phyloP scores from a whole-genome alignment of 2,329 filamentous ascomycete genomes.

The Microsporum audouinii region DNA sequence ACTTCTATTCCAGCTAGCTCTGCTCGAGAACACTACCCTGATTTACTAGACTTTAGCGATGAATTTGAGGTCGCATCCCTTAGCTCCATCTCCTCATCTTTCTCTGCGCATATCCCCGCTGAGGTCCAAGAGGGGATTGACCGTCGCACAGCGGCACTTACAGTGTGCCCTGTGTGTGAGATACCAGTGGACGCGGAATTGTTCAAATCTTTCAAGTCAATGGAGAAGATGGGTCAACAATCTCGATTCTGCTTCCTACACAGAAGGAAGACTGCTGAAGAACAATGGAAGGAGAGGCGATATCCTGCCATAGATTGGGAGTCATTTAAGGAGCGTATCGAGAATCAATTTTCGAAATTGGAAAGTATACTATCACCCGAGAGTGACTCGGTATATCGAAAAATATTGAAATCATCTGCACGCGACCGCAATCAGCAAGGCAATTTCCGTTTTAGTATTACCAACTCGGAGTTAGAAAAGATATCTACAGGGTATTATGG shows the following conservation, averaged over 20 bases:
- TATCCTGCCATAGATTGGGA: conserved; percentile 67
- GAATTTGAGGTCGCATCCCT: conserved; percentile 19
- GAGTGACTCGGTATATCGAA: conserved; percentile 48
- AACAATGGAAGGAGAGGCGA: conserved; percentile 40
- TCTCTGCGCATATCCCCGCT: conserved; percentile 15
- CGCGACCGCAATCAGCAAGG: conserved; percentile 34
- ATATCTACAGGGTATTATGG: conserved; percentile 76
- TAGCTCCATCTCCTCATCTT: conserved; percentile 20
- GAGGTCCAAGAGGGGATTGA: conserved; percentile 14
- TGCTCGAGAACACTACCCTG: conserved; percentile 13
- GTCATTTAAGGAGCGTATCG: conserved; percentile 47
- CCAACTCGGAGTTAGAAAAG: conserved; percentile 37
- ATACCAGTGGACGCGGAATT: conserved; percentile 45
- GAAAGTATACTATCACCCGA: conserved; percentile 40
- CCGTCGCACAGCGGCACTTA: conserved; percentile 14
- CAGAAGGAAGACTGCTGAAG: conserved; percentile 43
- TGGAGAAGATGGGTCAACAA: conserved; percentile 32
- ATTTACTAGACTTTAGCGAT: conserved; percentile 16
- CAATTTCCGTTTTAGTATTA: conserved; percentile 46
- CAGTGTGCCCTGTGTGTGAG: conserved; percentile 57
- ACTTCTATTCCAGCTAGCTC: conserved; percentile 21
- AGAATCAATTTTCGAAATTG: conserved; percentile 45
- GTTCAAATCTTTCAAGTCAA: conserved; percentile 39
- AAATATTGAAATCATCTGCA: conserved; percentile 44
- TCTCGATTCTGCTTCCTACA: conserved; percentile 54